These are phyloP conservation scores for Microdochium nivale DNA, from an alignment of 2,329 filamentous ascomycete genomes.

Conservation along the genomic window DNA sequence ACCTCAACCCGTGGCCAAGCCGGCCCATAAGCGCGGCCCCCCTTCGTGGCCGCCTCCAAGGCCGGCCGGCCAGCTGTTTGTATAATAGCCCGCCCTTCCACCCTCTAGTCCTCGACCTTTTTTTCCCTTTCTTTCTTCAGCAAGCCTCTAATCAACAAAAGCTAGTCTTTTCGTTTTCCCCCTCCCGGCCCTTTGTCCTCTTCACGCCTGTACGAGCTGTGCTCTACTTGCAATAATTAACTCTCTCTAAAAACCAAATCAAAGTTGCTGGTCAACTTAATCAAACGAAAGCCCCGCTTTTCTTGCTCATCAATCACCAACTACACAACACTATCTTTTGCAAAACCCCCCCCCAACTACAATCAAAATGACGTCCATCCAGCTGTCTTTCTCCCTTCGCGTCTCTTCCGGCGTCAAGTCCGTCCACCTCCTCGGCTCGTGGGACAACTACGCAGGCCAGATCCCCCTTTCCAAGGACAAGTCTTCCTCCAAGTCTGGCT, in stretches of 20 bases:
- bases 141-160: constrained; percentile 53
- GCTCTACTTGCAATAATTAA: constrained; percentile 36
- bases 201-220: constrained; percentile 42
- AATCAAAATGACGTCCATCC: constrained; percentile 74
- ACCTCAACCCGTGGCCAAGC: background rate
- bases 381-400: constrained; percentile 92
- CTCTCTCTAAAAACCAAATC: constrained; percentile 21
- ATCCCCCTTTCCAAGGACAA: constrained; percentile 89
- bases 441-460: constrained; percentile 94
- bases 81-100: constrained; percentile 29
- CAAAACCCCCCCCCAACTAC: background rate
- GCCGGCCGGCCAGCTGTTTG: constrained; percentile 23
- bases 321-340: constrained; percentile 10
- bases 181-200: constrained; percentile 25
- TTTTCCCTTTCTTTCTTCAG: constrained; percentile 48
- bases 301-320: constrained; percentile 40
- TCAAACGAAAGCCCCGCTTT: constrained; percentile 41
- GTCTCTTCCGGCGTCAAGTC: constrained; percentile 96
- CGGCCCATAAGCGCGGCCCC: background rate
- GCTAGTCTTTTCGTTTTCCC: constrained; percentile 44
- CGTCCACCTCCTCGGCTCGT: constrained; percentile 93
- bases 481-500: constrained; percentile 73
- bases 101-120: constrained; percentile 26
- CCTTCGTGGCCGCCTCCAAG: background rate
- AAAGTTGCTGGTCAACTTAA: constrained; percentile 43